Evolutionary conservation across 768 basidiomycete species (phyloP).

Genomic region (Termitomyces sp.): DNA sequence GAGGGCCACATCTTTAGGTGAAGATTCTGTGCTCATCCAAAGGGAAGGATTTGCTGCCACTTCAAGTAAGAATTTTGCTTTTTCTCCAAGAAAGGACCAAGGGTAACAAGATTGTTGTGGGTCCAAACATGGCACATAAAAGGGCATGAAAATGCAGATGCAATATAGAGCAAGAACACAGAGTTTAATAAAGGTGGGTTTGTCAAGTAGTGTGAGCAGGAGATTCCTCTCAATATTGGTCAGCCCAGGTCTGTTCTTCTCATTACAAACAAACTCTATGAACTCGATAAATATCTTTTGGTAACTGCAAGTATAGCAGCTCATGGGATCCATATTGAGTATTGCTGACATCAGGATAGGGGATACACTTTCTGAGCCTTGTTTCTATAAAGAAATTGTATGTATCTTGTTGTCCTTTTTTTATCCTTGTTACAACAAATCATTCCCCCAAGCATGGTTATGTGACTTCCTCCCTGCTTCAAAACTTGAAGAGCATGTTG

Average conservation of each 20-base stretch:
- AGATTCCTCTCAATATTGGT: slow-evolving; percentile 36
- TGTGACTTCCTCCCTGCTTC: slow-evolving; percentile 22
- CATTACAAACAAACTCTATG: slow-evolving; percentile 23
- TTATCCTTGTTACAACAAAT: slow-evolving; percentile 33
- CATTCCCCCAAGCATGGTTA: slow-evolving; percentile 22
- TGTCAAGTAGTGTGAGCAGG: slow-evolving; percentile 18
- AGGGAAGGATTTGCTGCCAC: neutral
- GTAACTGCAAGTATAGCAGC: slow-evolving; percentile 20
- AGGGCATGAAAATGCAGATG: slow-evolving; percentile 19
- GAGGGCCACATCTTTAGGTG: slow-evolving; percentile 11
- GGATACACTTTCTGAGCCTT: slow-evolving; percentile 15
- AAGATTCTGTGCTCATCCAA: neutral
- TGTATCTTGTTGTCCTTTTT: slow-evolving; percentile 32
- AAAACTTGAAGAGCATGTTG: slow-evolving; percentile 18
- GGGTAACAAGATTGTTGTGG: neutral
- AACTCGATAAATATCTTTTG: slow-evolving; percentile 20
- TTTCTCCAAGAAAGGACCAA: neutral
- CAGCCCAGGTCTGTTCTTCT: slow-evolving; percentile 22
- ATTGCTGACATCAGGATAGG: slow-evolving; percentile 35
- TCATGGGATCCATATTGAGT: slow-evolving; percentile 26
- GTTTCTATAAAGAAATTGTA: slow-evolving; percentile 21
- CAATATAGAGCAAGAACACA: slow-evolving; percentile 24
- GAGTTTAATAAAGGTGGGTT: slow-evolving; percentile 27
- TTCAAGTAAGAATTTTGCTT: neutral
- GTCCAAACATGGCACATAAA: slow-evolving; percentile 24